These are phyloP conservation scores for Thalassiosira profunda DNA, from an alignment of 108 stramenopile genomes.

Conservation along the genomic window DNA sequence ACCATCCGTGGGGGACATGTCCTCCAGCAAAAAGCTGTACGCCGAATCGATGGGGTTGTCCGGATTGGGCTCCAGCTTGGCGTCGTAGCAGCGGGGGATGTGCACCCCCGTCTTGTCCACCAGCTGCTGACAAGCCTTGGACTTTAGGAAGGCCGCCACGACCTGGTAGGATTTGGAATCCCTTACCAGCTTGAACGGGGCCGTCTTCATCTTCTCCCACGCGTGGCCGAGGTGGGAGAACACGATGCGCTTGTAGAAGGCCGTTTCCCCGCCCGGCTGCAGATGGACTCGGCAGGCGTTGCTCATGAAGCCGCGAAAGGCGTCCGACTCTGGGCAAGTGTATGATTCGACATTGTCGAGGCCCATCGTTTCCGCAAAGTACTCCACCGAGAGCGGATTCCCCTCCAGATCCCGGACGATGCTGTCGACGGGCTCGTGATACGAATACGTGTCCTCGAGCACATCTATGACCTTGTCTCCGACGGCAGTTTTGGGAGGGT, in stretches of 20 bases:
- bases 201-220: constrained; percentile 39
- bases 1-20: constrained; percentile 52
- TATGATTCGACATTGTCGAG: constrained; percentile 29
- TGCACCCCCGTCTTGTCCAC: constrained; percentile 43
- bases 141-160: constrained; percentile 52
- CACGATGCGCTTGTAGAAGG: constrained; percentile 67
- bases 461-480: no score
- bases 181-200: constrained; percentile 57
- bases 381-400: constrained; percentile 34
- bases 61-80: constrained; percentile 45
- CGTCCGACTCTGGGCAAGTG: constrained; percentile 57
- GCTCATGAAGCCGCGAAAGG: constrained; percentile 63
- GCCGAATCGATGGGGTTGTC: constrained; percentile 42
- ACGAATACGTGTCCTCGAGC: constrained; percentile 5
- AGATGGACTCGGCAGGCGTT: constrained; percentile 52
- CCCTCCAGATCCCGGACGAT: constrained; percentile 59
- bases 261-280: constrained; percentile 16
- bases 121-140: constrained; percentile 44
- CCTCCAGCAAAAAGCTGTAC: constrained; percentile 58
- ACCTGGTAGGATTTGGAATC: constrained; percentile 62
- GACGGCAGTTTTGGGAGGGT: no score
- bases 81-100: constrained; percentile 47
- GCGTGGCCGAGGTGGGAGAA: constrained; percentile 61
- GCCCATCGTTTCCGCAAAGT: constrained; percentile 17
- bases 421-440: constrained; percentile 8